Conservation (phyloP, 1,139 yeast species). For the Pichia sp. region DNA sequence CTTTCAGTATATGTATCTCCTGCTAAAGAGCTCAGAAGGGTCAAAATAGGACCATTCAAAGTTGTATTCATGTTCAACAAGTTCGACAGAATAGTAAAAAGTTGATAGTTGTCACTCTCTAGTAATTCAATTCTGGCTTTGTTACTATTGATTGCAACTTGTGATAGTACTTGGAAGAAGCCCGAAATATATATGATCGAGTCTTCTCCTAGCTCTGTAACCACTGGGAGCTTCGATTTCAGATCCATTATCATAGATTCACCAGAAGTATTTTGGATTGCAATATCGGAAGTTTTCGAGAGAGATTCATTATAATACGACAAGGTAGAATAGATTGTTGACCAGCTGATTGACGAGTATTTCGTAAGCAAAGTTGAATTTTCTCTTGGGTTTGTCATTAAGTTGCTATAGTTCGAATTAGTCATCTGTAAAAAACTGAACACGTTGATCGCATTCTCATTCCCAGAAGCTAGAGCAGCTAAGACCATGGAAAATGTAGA, state of each 20-base stretch:
- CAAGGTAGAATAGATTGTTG: constrained; percentile 32
- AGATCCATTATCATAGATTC: background rate
- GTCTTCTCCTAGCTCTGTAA: constrained; percentile 70
- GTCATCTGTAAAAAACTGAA: constrained; percentile 36
- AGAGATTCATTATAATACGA: constrained; percentile 26
- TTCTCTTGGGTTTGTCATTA: constrained; percentile 12
- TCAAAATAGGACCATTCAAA: constrained; percentile 49
- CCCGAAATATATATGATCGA: constrained; percentile 74
- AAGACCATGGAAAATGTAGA: constrained; percentile 79
- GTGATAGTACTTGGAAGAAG: constrained; percentile 52
- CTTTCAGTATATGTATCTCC: constrained; percentile 42
- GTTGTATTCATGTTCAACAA: constrained; percentile 49
- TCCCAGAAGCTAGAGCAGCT: constrained; percentile 67
- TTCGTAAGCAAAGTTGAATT: constrained; percentile 24
- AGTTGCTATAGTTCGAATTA: constrained; percentile 20
- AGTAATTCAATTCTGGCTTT: constrained; percentile 37
- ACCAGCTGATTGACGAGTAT: constrained; percentile 32
- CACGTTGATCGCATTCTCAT: constrained; percentile 46
- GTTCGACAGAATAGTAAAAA: constrained; percentile 40
- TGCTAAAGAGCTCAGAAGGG: constrained; percentile 50
- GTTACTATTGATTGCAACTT: constrained; percentile 43
- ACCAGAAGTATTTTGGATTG: background rate
- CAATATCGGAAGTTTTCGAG: constrained; percentile 7
- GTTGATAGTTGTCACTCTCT: constrained; percentile 30
- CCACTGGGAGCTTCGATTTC: constrained; percentile 22